These are phyloP conservation scores for Fusarium multiceps DNA, from an alignment of 2,329 filamentous ascomycete genomes.

Conservation along the genomic window DNA sequence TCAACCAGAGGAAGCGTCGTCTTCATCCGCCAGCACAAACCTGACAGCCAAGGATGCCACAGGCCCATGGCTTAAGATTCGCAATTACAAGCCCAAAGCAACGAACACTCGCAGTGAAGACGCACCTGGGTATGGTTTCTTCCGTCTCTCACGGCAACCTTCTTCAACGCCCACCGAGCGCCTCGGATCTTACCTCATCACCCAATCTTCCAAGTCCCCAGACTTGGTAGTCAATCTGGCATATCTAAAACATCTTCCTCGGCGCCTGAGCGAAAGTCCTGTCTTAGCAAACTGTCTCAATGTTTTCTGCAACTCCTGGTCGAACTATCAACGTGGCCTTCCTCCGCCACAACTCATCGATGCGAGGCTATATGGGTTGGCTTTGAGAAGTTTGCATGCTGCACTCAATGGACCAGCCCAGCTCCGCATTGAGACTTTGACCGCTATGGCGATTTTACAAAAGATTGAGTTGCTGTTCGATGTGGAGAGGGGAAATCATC, in stretches of 20 bases:
- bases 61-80: not conserved
- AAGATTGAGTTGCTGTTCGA: not conserved
- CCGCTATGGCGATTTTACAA: not conserved
- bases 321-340: not conserved
- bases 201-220: not conserved
- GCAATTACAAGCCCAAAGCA: not conserved
- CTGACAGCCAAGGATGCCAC: not conserved
- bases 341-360: not conserved
- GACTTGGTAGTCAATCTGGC: not conserved
- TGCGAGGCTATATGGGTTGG: not conserved
- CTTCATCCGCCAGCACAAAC: no score
- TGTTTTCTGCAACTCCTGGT: not conserved
- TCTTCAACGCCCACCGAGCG: not conserved
- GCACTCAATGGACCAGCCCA: not conserved
- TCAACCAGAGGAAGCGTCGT: not conserved
- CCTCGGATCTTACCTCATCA: not conserved
- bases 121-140: not conserved
- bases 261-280: not conserved
- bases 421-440: not conserved
- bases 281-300: not conserved
- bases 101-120: not conserved
- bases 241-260: not conserved
- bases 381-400: not conserved
- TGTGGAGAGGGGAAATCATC: not conserved
- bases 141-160: not conserved